Conservation (phyloP, 352 stramenopile species). For the Phytopythium cucurbitacearum region DNA sequence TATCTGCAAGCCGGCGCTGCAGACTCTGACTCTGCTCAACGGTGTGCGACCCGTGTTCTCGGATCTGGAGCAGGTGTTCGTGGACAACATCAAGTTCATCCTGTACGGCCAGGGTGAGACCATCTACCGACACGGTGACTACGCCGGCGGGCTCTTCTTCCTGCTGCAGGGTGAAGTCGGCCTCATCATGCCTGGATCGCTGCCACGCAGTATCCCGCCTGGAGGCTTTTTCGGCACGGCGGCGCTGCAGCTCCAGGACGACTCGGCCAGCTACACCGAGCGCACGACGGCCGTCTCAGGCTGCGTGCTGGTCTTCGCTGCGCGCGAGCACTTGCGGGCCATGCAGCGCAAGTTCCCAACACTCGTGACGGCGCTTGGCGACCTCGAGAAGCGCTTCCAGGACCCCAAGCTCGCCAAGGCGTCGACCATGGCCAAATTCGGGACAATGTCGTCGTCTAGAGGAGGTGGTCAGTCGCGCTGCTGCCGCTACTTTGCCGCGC, state of each 20-base stretch:
- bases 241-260: slow-evolving; percentile 29
- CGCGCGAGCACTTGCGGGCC: slow-evolving; percentile 34
- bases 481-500: slow-evolving; percentile 1
- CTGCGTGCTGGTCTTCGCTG: slow-evolving; percentile 52
- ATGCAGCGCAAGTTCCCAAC: slow-evolving; percentile 28
- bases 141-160: slow-evolving; percentile 51
- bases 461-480: too few species aligned
- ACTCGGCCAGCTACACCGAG: slow-evolving; percentile 36
- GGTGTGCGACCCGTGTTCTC: slow-evolving; percentile 40
- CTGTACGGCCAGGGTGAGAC: slow-evolving; percentile 64
- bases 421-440: slow-evolving; percentile 15
- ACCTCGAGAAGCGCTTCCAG: slow-evolving; percentile 44
- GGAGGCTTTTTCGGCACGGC: slow-evolving; percentile 55
- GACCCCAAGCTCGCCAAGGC: slow-evolving; percentile 50
- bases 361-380: slow-evolving; percentile 24
- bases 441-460: too few species aligned
- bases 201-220: slow-evolving; percentile 33
- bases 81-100: slow-evolving; percentile 65
- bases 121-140: slow-evolving; percentile 63
- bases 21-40: slow-evolving; percentile 42
- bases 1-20: slow-evolving; percentile 52
- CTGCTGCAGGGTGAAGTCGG: slow-evolving; percentile 50
- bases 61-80: slow-evolving; percentile 47
- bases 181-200: slow-evolving; percentile 27
- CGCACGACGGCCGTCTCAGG: slow-evolving; percentile 46